Percentiles rank a stretch among this genome's conserved stretches.
Evolutionary conservation across 108 stramenopile species (phyloP).

Genomic region (Skeletonema tropicum): DNA sequence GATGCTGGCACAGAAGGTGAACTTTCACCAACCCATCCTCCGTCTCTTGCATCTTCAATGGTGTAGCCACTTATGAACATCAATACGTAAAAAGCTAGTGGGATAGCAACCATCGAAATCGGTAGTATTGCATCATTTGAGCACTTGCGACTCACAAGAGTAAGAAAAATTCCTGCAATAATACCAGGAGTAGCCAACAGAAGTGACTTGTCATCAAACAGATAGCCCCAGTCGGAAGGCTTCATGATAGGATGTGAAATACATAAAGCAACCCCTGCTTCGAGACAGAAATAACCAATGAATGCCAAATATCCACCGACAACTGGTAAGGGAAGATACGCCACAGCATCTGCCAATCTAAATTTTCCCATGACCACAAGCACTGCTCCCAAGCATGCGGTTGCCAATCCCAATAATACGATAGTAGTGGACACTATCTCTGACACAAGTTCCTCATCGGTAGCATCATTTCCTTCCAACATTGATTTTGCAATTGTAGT

Average conservation of each 20-base stretch:
- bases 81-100: slow-evolving; percentile 81
- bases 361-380: slow-evolving; percentile 89
- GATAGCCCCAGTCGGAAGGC: slow-evolving; percentile 68
- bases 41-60: slow-evolving; percentile 71
- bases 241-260: slow-evolving; percentile 74
- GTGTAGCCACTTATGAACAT: slow-evolving; percentile 49
- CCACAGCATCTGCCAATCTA: slow-evolving; percentile 87
- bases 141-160: slow-evolving; percentile 59
- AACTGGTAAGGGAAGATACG: slow-evolving; percentile 96
- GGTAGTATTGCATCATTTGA: slow-evolving; percentile 75
- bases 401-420: slow-evolving; percentile 73
- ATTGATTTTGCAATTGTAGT: slow-evolving; percentile 77
- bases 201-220: slow-evolving; percentile 55
- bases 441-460: slow-evolving; percentile 51
- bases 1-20: slow-evolving; percentile 74
- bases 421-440: slow-evolving; percentile 77
- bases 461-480: slow-evolving; percentile 29
- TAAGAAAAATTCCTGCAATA: slow-evolving; percentile 75
- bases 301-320: slow-evolving; percentile 88
- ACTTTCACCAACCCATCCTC: slow-evolving; percentile 81
- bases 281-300: slow-evolving; percentile 96
- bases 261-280: slow-evolving; percentile 89
- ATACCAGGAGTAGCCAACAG: slow-evolving; percentile 86
- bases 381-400: slow-evolving; percentile 80
- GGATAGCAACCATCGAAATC: slow-evolving; percentile 81